phyloP scores from a whole-genome alignment of 495 filamentous ascomycete species.

The Penicillium malachiteum region DNA sequence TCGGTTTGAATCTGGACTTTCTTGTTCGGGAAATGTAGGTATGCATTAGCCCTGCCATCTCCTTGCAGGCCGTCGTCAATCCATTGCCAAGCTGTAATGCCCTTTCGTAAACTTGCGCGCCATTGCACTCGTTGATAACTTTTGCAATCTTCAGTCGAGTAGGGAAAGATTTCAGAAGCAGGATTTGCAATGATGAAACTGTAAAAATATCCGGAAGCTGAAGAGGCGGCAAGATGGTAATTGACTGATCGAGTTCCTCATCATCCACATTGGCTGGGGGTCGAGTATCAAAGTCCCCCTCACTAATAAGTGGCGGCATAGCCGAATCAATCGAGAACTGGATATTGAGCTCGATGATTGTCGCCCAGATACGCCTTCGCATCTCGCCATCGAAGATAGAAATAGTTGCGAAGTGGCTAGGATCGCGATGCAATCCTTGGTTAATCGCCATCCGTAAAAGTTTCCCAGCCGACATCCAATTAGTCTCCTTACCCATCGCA shows the following conservation, averaged over 20 bases:
- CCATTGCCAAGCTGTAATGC: constrained; percentile 36
- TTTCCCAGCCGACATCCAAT: constrained; percentile 50
- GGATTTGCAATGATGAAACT: constrained; percentile 46
- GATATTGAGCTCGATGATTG: constrained; percentile 52
- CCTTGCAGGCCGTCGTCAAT: constrained; percentile 29
- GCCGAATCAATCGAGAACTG: constrained; percentile 51
- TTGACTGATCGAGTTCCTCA: constrained; percentile 43
- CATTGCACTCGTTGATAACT: constrained; percentile 41
- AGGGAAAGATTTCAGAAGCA: constrained; percentile 40
- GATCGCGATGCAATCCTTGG: constrained; percentile 56
- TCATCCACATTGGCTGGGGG: constrained; percentile 54
- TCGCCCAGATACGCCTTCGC: constrained; percentile 56
- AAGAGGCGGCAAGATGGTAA: constrained; percentile 19
- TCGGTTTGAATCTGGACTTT: constrained; percentile 13
- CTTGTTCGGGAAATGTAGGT: constrained; percentile 1
- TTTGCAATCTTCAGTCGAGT: constrained; percentile 39
- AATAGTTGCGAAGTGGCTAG: constrained; percentile 45
- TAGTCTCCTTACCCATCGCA: constrained; percentile 40
- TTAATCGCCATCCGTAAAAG: constrained; percentile 49
- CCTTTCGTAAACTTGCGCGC: constrained; percentile 41
- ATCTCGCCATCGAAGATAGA: constrained; percentile 49
- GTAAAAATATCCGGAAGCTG: constrained; percentile 40
- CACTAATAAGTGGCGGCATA: constrained; percentile 48
- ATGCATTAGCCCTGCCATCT: constrained; percentile 11
- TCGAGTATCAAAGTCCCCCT: constrained; percentile 51